Evolutionary conservation across 257 asterid genomes (phyloP).

Genomic region (Lycium ferocissimum): DNA sequence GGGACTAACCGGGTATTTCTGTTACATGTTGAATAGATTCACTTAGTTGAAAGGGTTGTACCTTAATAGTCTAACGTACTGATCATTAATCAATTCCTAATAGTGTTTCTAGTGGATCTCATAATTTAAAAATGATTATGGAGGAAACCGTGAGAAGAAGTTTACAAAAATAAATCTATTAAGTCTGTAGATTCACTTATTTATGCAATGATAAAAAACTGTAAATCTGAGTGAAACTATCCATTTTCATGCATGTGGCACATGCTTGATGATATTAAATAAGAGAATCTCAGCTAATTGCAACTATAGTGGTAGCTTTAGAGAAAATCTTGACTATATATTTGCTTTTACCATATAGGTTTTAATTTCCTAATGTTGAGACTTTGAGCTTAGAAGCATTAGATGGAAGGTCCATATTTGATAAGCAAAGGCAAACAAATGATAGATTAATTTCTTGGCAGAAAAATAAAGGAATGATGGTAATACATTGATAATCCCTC

Average conservation of each 20-base stretch:
- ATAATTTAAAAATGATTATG: not conserved
- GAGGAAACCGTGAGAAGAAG: conserved; percentile 17
- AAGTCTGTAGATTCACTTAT: conserved; percentile 5
- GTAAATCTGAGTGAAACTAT: not conserved
- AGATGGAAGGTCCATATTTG: conserved; percentile 14
- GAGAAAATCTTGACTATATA: conserved; percentile 17
- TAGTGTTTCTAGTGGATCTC: not conserved
- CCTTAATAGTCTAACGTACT: too few species aligned
- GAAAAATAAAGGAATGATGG: not conserved
- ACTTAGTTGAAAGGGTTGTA: too few species aligned
- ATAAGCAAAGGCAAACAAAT: not conserved
- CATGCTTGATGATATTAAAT: not conserved
- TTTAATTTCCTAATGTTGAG: not conserved
- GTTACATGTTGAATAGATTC: too few species aligned
- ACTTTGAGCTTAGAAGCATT: not conserved
- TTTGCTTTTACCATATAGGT: not conserved
- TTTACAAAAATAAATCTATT: not conserved
- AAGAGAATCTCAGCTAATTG: conserved; percentile 14
- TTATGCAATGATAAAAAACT: not conserved
- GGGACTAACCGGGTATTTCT: too few species aligned
- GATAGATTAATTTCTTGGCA: not conserved
- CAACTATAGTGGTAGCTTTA: not conserved
- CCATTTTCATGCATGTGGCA: not conserved
- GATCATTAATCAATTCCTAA: not conserved
- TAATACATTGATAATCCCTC: conserved; percentile 6